phyloP scores from a whole-genome alignment of 2,329 filamentous ascomycete species.

The Penicillium paneum region DNA sequence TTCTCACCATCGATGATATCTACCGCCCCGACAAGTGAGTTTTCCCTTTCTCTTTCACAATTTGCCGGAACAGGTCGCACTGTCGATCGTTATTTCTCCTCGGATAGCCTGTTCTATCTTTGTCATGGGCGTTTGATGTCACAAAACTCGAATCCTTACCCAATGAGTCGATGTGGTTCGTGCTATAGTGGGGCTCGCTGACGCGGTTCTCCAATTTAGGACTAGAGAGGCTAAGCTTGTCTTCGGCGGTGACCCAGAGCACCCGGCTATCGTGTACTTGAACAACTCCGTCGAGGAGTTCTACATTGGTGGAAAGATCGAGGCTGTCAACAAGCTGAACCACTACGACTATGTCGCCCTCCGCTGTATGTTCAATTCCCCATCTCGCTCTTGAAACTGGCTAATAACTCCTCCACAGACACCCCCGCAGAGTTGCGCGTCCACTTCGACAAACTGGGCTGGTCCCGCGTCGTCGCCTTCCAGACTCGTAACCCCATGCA shows the following conservation, averaged over 20 bases:
- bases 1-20: conserved; percentile 91
- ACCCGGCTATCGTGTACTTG: conserved; percentile 90
- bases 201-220: conserved; percentile 49
- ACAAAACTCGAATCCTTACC: conserved; percentile 11
- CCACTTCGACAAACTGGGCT: conserved; percentile 99
- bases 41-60: background rate
- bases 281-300: conserved; percentile 76
- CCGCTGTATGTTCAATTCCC: conserved; percentile 62
- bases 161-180: conserved; percentile 10
- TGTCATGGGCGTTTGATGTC: background rate
- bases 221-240: conserved; percentile 86
- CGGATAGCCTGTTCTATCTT: background rate
- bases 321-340: conserved; percentile 90
- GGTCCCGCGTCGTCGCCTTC: conserved; percentile 96
- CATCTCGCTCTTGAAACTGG: background rate
- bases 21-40: conserved; percentile 92
- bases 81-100: conserved; percentile 1
- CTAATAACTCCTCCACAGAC: conserved; percentile 50
- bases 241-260: conserved; percentile 86
- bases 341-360: conserved; percentile 99
- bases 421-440: conserved; percentile 90
- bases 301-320: conserved; percentile 93
- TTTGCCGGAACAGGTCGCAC: background rate
- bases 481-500: conserved; percentile 99
- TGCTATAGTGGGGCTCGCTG: conserved; percentile 26